A percentile compares a stretch with the other conserved stretches of the same genome.
Conservation (phyloP, 441 rosid genomes). For the Corymbia citriodora region DNA sequence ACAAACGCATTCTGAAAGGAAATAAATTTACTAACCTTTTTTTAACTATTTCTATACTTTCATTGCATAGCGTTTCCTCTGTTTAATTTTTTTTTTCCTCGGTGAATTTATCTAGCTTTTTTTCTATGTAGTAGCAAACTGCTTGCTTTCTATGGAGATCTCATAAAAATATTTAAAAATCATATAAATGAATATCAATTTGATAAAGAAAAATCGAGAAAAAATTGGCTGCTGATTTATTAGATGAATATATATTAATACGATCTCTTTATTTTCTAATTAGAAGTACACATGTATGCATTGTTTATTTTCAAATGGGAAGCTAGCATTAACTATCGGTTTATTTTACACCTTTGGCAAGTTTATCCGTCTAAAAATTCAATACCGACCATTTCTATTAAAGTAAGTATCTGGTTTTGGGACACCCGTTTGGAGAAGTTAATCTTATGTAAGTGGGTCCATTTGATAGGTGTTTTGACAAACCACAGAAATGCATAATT, state of each 20-base stretch:
- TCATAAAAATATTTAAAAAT: background rate
- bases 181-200: background rate
- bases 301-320: background rate
- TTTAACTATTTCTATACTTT: background rate
- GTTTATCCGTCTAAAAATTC: background rate
- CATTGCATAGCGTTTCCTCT: background rate
- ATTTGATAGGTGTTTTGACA: background rate
- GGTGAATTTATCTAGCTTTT: background rate
- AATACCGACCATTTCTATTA: background rate
- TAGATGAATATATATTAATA: background rate
- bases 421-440: background rate
- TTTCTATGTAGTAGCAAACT: background rate
- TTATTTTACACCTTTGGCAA: background rate
- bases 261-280: too few species aligned
- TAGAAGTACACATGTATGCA: background rate
- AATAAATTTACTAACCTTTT: background rate
- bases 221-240: background rate
- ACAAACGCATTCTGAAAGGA: background rate
- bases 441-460: background rate
- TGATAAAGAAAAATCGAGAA: background rate
- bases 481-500: background rate
- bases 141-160: background rate
- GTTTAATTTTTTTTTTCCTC: background rate
- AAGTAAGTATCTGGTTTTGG: background rate
- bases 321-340: background rate